A percentile compares a stretch with the other conserved stretches of the same genome.
Conservation (phyloP, 257 asterid species). For the Petunia axillaris region DNA sequence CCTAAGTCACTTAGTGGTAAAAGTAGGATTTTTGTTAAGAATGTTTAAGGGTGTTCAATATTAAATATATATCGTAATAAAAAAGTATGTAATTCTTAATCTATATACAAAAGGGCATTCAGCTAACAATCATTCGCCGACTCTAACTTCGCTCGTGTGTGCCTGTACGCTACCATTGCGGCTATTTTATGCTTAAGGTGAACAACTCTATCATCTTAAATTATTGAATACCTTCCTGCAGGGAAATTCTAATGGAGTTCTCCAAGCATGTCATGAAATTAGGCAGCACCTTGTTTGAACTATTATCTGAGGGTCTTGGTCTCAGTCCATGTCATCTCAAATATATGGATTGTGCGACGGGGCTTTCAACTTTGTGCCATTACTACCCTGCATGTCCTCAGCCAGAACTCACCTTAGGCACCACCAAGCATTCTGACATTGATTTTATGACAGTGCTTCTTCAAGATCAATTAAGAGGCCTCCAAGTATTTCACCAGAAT, state of each 20-base stretch:
- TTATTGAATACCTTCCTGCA: not conserved
- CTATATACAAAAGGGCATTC: constrained; percentile 24
- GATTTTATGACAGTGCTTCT: constrained; percentile 48
- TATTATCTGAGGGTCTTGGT: constrained; percentile 45
- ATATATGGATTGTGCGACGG: constrained; percentile 41
- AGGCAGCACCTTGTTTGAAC: constrained; percentile 31
- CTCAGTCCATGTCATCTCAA: constrained; percentile 35
- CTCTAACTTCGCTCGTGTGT: too few species aligned
- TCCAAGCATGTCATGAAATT: constrained; percentile 34
- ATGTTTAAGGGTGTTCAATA: too few species aligned
- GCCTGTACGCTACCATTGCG: too few species aligned
- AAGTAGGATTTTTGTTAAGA: too few species aligned
- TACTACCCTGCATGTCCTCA: constrained; percentile 56
- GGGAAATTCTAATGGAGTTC: constrained; percentile 41
- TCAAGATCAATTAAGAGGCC: constrained; percentile 53
- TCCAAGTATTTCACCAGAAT: not conserved
- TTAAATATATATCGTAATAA: too few species aligned
- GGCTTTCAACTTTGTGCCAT: constrained; percentile 40
- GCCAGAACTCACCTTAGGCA: constrained; percentile 14
- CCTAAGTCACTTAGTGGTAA: constrained; percentile 23
- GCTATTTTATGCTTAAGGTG: too few species aligned
- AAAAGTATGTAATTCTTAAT: too few species aligned
- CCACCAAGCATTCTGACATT: constrained; percentile 43
- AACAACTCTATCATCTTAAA: too few species aligned
- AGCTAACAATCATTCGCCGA: constrained; percentile 29